Percentiles rank a stretch among this genome's conserved stretches.
Conservation (phyloP, 768 basidiomycete species). For the Coprinopsis marcescibilis region DNA sequence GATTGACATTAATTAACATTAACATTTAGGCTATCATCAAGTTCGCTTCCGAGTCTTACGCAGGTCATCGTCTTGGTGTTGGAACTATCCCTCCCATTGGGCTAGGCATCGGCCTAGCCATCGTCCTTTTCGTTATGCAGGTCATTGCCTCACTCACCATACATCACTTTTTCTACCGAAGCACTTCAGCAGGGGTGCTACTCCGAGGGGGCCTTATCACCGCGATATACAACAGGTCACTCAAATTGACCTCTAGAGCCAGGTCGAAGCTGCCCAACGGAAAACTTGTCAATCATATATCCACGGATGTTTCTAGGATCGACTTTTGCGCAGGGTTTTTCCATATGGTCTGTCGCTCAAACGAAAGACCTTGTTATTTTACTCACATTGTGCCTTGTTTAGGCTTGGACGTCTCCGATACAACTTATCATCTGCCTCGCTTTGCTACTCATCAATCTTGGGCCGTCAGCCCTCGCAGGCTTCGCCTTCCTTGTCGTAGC, state of each 20-base stretch:
- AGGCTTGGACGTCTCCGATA: constrained; percentile 70
- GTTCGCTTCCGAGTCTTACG: constrained; percentile 61
- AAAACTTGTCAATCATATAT: constrained; percentile 89
- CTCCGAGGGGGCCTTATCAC: constrained; percentile 82
- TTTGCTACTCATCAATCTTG: constrained; percentile 69
- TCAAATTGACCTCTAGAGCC: constrained; percentile 72
- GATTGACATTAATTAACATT: neutral
- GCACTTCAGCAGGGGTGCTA: constrained; percentile 70
- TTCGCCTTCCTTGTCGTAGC: constrained; percentile 60
- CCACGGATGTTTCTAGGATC: constrained; percentile 85
- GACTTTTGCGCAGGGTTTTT: constrained; percentile 82
- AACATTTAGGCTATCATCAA: constrained; percentile 58
- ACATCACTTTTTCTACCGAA: constrained; percentile 83
- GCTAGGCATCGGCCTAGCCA: constrained; percentile 67
- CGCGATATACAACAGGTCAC: constrained; percentile 74
- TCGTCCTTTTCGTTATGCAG: constrained; percentile 67
- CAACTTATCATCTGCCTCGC: constrained; percentile 74
- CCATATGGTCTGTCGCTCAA: constrained; percentile 45
- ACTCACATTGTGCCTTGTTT: constrained; percentile 3
- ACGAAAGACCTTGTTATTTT: neutral
- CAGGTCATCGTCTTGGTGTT: constrained; percentile 33
- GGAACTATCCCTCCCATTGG: constrained; percentile 35
- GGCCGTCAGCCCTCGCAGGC: constrained; percentile 51
- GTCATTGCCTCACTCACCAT: constrained; percentile 58
- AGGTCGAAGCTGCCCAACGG: constrained; percentile 81